Conservation (phyloP, 2,329 filamentous ascomycete species). For the Paramyrothecium sp. region DNA sequence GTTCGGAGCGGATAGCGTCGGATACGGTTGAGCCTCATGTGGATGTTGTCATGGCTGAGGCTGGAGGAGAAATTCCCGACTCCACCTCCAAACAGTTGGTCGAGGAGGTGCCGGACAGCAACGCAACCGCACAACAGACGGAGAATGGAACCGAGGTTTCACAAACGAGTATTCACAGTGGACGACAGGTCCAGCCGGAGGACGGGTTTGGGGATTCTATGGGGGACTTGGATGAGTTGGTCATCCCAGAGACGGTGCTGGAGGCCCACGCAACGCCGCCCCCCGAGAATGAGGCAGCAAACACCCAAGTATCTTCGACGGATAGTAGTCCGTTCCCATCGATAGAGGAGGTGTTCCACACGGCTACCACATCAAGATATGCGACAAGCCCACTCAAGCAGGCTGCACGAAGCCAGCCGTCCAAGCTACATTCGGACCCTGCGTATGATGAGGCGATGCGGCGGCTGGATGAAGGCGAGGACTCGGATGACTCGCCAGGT, state of each 20-base stretch:
- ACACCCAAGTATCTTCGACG: constrained; percentile 15
- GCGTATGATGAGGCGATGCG: constrained; percentile 46
- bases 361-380: constrained; percentile 33
- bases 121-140: neutral
- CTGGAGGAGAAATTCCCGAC: neutral
- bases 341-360: constrained; percentile 38
- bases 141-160: constrained; percentile 3
- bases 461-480: constrained; percentile 33
- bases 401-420: constrained; percentile 21
- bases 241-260: constrained; percentile 18
- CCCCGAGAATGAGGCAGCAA: constrained; percentile 7
- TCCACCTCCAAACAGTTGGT: constrained; percentile 4
- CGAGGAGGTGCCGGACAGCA: constrained; percentile 20
- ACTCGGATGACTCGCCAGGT: constrained; percentile 20
- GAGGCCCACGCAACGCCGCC: constrained; percentile 11
- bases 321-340: constrained; percentile 33
- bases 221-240: constrained; percentile 15
- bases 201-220: constrained; percentile 30
- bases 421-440: constrained; percentile 22
- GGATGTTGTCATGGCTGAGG: constrained; percentile 7
- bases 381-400: constrained; percentile 31
- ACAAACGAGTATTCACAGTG: constrained; percentile 42
- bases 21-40: constrained; percentile 9
- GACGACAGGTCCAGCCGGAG: constrained; percentile 47
- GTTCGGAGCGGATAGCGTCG: neutral